Conservation (phyloP, 345 rosid species). For the Mallotus nudiflorus region DNA sequence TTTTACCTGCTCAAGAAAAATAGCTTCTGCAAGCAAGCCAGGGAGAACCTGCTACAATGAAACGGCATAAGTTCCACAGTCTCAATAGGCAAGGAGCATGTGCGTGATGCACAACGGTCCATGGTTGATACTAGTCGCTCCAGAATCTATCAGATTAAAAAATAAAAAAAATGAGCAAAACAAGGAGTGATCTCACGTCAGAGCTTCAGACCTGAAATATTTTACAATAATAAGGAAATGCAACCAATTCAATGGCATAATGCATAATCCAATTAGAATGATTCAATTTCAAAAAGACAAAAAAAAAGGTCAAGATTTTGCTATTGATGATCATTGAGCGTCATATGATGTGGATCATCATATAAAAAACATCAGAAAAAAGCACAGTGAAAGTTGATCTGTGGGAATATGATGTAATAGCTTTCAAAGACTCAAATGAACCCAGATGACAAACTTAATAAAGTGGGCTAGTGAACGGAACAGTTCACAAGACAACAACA, state of each 20-base stretch:
- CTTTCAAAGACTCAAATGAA: background rate
- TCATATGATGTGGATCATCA: background rate
- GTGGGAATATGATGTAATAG: background rate
- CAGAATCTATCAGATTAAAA: conserved; percentile 55
- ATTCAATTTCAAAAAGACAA: too few relatives aligned
- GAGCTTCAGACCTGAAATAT: background rate
- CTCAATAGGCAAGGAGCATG: conserved; percentile 87
- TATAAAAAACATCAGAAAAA: background rate
- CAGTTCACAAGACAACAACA: background rate
- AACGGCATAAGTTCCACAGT: conserved; percentile 96
- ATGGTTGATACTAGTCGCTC: conserved; percentile 77
- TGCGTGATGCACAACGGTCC: conserved; percentile 97
- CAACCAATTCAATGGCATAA: background rate
- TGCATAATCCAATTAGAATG: background rate
- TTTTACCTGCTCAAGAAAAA: conserved; percentile 82
- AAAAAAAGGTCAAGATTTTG: background rate
- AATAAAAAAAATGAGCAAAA: conserved; percentile 3
- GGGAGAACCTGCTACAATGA: conserved; percentile 89
- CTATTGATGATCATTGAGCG: background rate
- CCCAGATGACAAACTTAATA: background rate
- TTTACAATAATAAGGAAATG: background rate
- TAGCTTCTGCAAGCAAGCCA: conserved; percentile 77
- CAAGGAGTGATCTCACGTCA: background rate
- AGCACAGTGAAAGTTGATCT: background rate
- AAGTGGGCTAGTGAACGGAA: background rate